These are phyloP conservation scores for Pyrrhoderma lamaoense DNA, from an alignment of 1,284 basidiomycete genomes.

Conservation along the genomic window DNA sequence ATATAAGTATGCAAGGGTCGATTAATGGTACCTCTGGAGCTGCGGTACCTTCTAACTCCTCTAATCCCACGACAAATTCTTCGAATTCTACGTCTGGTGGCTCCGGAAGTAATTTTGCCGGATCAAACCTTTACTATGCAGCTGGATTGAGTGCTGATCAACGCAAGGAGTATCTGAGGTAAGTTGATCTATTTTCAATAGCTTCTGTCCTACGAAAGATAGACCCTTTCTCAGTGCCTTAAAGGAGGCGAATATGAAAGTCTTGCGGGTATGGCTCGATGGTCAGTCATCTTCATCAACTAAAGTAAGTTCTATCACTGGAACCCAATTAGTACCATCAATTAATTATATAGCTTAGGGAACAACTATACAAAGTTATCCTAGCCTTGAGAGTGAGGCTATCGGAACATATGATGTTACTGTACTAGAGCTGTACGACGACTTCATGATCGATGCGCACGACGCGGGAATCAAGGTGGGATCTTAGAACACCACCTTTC, in stretches of 20 bases:
- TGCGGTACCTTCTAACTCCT: too few relatives aligned
- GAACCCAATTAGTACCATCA: too few relatives aligned
- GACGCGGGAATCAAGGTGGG: constrained; percentile 30
- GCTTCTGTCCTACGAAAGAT: not conserved
- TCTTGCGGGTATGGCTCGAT: constrained; percentile 31
- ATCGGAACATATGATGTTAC: constrained; percentile 36
- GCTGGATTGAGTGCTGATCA: constrained; percentile 25
- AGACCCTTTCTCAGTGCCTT: constrained; percentile 21
- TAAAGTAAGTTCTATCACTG: constrained; percentile 19
- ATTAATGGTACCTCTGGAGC: too few relatives aligned
- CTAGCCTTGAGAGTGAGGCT: constrained; percentile 28
- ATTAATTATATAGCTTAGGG: too few relatives aligned
- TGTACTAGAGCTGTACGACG: constrained; percentile 31
- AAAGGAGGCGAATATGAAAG: constrained; percentile 28
- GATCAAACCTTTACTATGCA: constrained; percentile 30
- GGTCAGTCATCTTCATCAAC: constrained; percentile 25
- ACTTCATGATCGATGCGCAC: constrained; percentile 33
- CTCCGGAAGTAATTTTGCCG: constrained; percentile 23
- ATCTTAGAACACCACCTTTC: not conserved
- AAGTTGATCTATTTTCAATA: constrained; percentile 3
- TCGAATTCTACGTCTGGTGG: not conserved
- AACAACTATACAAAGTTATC: constrained; percentile 26
- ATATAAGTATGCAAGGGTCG: too few relatives aligned
- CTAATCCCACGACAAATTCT: too few relatives aligned
- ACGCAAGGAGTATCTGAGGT: constrained; percentile 24